Conservation (phyloP, 2,329 filamentous ascomycete species). For the Nannizziopsis arthrosporioides region DNA sequence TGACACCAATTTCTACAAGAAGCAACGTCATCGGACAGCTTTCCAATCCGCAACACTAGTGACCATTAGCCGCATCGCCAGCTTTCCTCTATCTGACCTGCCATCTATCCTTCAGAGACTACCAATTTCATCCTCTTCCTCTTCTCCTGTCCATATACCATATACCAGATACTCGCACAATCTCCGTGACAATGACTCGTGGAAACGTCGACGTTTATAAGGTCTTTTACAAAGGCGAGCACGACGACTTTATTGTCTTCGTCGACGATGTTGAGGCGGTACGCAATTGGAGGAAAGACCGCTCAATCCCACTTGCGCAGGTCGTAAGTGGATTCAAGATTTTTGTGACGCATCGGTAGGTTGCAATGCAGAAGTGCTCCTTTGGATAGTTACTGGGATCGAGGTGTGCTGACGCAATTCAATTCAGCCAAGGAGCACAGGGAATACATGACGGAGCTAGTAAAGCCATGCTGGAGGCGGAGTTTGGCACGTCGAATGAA, state of each 20-base stretch:
- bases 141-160: background rate
- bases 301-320: constrained; percentile 64
- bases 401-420: no score
- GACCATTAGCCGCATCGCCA: no score
- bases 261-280: constrained; percentile 51
- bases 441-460: constrained; percentile 67
- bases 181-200: constrained; percentile 51
- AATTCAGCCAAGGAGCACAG: constrained; percentile 66
- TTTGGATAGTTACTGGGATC: no score
- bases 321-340: constrained; percentile 83
- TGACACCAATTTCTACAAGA: no score
- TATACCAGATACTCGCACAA: background rate
- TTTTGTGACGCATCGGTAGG: constrained; percentile 81
- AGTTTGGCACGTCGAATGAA: constrained; percentile 71
- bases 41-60: no score
- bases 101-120: no score
- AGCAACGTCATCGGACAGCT: no score
- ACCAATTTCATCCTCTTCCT: background rate
- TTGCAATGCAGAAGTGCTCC: constrained; percentile 15
- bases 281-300: constrained; percentile 73
- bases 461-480: constrained; percentile 62
- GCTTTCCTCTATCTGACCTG: no score
- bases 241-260: constrained; percentile 59
- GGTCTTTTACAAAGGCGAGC: constrained; percentile 71
- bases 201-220: constrained; percentile 61